These are phyloP conservation scores for Malus sieversii DNA, from an alignment of 306 rosid species.

Conservation along the genomic window DNA sequence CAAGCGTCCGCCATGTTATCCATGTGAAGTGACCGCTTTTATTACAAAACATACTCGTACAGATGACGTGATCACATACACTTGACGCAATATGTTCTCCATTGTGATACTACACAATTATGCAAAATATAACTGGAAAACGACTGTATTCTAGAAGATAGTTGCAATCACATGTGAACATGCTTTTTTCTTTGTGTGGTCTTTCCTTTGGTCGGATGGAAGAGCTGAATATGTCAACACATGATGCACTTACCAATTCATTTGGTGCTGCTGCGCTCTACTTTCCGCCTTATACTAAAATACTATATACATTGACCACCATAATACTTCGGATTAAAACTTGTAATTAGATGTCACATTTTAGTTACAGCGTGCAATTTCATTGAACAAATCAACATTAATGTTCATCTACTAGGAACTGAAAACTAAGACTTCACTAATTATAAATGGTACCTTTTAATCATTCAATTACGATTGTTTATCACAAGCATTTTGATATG, in stretches of 20 bases:
- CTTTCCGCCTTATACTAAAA: too few species aligned
- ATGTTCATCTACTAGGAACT: neutral
- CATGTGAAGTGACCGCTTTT: neutral
- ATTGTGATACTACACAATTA: too few species aligned
- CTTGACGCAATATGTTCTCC: fast-evolving
- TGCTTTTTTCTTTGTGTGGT: neutral
- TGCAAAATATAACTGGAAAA: too few species aligned
- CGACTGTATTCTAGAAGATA: neutral
- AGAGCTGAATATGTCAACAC: too few species aligned
- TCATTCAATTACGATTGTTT: neutral
- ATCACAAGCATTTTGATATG: neutral
- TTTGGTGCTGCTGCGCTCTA: neutral
- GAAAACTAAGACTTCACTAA: neutral
- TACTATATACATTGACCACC: neutral
- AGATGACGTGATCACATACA: neutral
- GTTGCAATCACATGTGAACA: neutral
- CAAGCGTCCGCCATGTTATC: neutral
- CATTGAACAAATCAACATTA: neutral
- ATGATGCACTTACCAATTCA: neutral
- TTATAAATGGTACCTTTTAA: neutral
- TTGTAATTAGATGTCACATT: neutral
- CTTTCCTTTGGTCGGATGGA: neutral
- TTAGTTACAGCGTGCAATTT: neutral
- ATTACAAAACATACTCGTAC: neutral
- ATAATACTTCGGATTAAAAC: neutral